Percentiles rank a stretch among this genome's conserved stretches.
Evolutionary conservation across 2,329 filamentous ascomycete genomes (phyloP).

Genomic region (Lecanicillium sp.): DNA sequence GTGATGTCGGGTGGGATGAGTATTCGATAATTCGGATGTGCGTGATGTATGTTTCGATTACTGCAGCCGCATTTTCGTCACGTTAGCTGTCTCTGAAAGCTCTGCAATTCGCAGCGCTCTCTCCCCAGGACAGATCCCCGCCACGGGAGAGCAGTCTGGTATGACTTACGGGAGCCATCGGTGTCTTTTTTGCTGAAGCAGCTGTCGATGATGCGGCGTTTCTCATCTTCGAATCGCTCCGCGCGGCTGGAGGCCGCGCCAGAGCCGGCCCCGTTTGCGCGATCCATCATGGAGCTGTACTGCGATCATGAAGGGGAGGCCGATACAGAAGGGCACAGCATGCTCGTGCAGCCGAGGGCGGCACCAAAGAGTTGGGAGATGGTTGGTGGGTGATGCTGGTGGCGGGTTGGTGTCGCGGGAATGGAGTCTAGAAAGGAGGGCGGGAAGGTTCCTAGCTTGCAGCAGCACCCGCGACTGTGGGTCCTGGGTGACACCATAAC

Average conservation of each 20-base stretch:
- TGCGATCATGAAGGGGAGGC: constrained; percentile 14
- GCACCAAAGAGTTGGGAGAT: constrained; percentile 2
- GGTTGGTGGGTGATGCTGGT: constrained; percentile 1
- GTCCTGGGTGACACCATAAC: neutral
- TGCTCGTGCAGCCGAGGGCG: constrained; percentile 5
- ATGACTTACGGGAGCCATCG: constrained; percentile 70
- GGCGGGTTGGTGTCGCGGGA: constrained; percentile 6
- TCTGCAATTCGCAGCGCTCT: neutral
- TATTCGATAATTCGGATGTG: constrained; percentile 91
- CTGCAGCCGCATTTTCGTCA: constrained; percentile 13
- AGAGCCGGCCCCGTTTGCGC: constrained; percentile 28
- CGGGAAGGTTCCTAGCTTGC: neutral
- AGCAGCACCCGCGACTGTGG: constrained; percentile 2
- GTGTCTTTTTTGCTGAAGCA: constrained; percentile 88
- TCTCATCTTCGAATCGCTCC: constrained; percentile 94
- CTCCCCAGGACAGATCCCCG: neutral
- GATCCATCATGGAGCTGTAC: constrained; percentile 25
- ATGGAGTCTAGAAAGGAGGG: constrained; percentile 6
- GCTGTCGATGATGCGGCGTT: constrained; percentile 85
- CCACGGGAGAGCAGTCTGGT: constrained; percentile 5
- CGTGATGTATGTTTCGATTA: constrained; percentile 87
- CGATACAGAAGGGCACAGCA: constrained; percentile 2
- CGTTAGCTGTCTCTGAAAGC: constrained; percentile 10
- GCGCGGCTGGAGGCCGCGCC: constrained; percentile 40
- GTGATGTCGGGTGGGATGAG: constrained; percentile 70